phyloP scores from a whole-genome alignment of 306 rosid species.

The Notholithocarpus densiflorus region DNA sequence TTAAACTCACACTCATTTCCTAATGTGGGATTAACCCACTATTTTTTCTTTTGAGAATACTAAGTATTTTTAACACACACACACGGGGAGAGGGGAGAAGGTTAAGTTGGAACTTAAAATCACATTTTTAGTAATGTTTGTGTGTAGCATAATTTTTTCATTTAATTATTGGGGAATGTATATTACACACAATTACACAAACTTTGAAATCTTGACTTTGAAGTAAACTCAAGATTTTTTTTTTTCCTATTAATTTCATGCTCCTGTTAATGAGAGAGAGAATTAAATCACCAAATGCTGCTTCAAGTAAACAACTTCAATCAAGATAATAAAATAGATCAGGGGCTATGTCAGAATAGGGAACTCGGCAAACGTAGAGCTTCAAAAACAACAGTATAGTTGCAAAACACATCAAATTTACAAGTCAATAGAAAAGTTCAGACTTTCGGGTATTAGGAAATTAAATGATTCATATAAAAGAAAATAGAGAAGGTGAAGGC shows the following conservation, averaged over 20 bases:
- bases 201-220: no score
- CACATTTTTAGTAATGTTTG: no score
- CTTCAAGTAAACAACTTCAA: background rate
- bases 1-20: no score
- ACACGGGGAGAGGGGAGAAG: no score
- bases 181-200: no score
- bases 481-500: background rate
- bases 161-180: no score
- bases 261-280: constrained; percentile 36
- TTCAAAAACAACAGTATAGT: background rate
- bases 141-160: no score
- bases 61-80: no score
- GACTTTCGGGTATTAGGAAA: background rate
- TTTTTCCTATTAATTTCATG: constrained; percentile 54
- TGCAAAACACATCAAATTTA: background rate
- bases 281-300: background rate
- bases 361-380: background rate
- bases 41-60: no score
- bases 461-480: background rate
- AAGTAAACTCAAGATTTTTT: no score
- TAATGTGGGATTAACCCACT: no score
- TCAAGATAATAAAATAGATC: background rate
- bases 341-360: background rate
- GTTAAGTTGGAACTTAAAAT: no score
- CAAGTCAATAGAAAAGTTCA: background rate